These are phyloP conservation scores for Malus domestica DNA, from an alignment of 306 rosid genomes.

Conservation along the genomic window DNA sequence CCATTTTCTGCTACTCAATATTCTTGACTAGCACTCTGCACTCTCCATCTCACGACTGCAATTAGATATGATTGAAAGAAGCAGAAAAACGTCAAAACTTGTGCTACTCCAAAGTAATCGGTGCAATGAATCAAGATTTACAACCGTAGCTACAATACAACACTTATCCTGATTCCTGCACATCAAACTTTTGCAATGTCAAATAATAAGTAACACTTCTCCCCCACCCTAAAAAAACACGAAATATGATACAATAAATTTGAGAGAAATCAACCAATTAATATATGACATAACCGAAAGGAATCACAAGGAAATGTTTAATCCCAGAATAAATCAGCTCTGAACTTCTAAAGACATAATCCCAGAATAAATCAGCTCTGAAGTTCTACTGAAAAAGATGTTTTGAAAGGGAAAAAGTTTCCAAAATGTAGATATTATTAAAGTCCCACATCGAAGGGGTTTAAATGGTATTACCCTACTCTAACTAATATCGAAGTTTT, in stretches of 20 bases:
- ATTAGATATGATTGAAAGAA: background rate
- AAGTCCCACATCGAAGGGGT: too few species aligned
- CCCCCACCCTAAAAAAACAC: background rate
- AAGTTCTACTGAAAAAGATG: background rate
- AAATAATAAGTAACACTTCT: background rate
- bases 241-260: background rate
- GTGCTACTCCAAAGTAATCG: background rate
- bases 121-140: background rate
- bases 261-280: background rate
- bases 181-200: background rate
- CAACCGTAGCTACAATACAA: background rate
- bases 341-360: background rate
- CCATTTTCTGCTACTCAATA: background rate
- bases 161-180: background rate
- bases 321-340: too few species aligned
- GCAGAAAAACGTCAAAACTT: background rate
- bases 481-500: too few species aligned
- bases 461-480: too few species aligned
- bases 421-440: too few species aligned
- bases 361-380: too few species aligned
- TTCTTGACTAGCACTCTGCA: background rate
- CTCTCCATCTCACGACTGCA: background rate
- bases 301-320: too few species aligned
- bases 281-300: background rate
- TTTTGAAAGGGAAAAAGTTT: background rate